phyloP scores from a whole-genome alignment of 1,284 basidiomycete species.

The Schizopora paradoxa region DNA sequence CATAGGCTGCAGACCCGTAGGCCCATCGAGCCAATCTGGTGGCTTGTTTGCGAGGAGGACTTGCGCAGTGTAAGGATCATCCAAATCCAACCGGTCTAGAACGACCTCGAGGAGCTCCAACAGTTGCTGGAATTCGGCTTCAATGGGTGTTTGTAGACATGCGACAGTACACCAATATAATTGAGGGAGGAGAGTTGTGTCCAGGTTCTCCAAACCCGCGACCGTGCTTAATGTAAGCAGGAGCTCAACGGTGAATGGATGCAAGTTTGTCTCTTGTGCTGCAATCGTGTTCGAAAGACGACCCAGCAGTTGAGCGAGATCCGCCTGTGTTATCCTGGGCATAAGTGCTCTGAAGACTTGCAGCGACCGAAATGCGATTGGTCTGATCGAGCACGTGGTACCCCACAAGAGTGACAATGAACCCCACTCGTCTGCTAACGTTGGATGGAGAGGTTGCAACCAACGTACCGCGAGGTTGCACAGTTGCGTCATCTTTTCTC shows the following conservation, averaged over 20 bases:
- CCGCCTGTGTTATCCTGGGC: constrained; percentile 64
- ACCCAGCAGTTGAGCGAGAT: constrained; percentile 78
- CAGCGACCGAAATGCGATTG: constrained; percentile 84
- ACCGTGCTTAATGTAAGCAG: constrained; percentile 74
- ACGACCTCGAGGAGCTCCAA: constrained; percentile 66
- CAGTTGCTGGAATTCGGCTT: constrained; percentile 74
- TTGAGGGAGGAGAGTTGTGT: constrained; percentile 67
- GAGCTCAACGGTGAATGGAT: constrained; percentile 82
- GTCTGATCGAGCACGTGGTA: constrained; percentile 81
- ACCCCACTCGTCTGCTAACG: constrained; percentile 75
- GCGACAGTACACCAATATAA: constrained; percentile 87
- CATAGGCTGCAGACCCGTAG: constrained; percentile 66
- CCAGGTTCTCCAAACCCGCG: constrained; percentile 51
- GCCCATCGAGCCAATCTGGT: constrained; percentile 62
- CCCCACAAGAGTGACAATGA: constrained; percentile 81
- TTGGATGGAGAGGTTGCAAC: constrained; percentile 64
- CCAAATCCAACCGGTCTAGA: constrained; percentile 70
- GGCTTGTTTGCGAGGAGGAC: constrained; percentile 68
- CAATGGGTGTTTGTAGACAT: constrained; percentile 78
- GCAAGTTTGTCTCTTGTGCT: constrained; percentile 69
- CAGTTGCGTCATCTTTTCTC: constrained; percentile 66
- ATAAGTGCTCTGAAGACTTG: constrained; percentile 87
- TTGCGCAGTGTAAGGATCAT: constrained; percentile 59
- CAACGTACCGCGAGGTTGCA: constrained; percentile 65
- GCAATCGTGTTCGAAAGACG: constrained; percentile 84